These are phyloP conservation scores for Colletotrichum filicis DNA, from an alignment of 2,329 filamentous ascomycete species.

Conservation along the genomic window DNA sequence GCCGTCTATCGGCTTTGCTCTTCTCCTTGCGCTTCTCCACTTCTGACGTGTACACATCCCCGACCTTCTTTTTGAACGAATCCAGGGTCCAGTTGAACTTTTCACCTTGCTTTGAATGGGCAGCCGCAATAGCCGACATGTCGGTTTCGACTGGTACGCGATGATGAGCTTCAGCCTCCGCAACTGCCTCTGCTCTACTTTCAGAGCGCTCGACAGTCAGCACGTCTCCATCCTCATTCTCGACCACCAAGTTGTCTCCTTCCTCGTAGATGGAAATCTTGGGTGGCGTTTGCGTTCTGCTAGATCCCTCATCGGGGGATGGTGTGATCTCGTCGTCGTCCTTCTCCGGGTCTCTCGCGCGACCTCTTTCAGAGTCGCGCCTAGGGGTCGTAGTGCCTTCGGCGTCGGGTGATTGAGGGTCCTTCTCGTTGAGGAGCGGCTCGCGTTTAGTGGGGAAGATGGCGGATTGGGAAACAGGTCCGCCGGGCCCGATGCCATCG, in stretches of 20 bases:
- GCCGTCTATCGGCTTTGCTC: constrained; percentile 63
- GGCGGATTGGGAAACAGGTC: constrained; percentile 89
- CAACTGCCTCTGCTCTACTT: constrained; percentile 34
- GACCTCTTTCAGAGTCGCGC: constrained; percentile 25
- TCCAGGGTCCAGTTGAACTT: constrained; percentile 54
- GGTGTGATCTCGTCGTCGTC: constrained; percentile 27
- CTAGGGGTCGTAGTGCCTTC: constrained; percentile 3
- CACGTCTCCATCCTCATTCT: constrained; percentile 90
- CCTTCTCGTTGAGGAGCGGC: constrained; percentile 41
- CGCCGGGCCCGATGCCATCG: constrained; percentile 80
- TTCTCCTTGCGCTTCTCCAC: constrained; percentile 71
- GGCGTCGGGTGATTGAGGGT: constrained; percentile 38
- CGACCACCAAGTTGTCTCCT: constrained; percentile 81
- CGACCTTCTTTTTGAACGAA: constrained; percentile 60
- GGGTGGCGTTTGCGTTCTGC: constrained; percentile 34
- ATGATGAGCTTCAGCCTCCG: constrained; percentile 28
- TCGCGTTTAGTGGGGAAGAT: constrained; percentile 75
- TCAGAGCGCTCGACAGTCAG: constrained; percentile 69
- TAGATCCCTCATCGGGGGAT: constrained; percentile 26
- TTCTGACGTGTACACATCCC: constrained; percentile 68
- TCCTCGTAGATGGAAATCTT: constrained; percentile 81
- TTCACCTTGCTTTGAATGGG: constrained; percentile 45
- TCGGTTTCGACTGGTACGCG: constrained; percentile 12
- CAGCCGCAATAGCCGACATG: not conserved
- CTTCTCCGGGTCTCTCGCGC: constrained; percentile 25